phyloP scores from a whole-genome alignment of 2,329 filamentous ascomycete genomes.

The Botryotinia convoluta region DNA sequence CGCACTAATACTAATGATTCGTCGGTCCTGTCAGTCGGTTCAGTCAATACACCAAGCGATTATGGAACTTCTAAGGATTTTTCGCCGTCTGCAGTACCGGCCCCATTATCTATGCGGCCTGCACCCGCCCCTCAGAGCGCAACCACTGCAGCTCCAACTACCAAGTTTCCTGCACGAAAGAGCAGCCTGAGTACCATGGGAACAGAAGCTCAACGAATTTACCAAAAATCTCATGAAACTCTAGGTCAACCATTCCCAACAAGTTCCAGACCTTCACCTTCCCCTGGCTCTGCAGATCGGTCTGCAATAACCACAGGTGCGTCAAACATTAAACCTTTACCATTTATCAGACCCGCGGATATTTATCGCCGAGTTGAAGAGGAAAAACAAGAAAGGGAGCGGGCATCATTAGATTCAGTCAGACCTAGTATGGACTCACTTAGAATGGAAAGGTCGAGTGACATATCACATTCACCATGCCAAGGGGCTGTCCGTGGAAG shows the following conservation, averaged over 20 bases:
- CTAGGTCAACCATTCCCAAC: conserved; percentile 38
- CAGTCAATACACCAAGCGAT: conserved; percentile 34
- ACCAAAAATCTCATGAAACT: conserved; percentile 23
- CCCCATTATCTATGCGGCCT: conserved; percentile 46
- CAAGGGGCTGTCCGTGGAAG: conserved; percentile 28
- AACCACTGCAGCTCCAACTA: conserved; percentile 37
- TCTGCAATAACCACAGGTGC: conserved; percentile 39
- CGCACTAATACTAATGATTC: conserved; percentile 25
- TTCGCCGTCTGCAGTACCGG: conserved; percentile 51
- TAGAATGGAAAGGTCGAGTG: conserved; percentile 34
- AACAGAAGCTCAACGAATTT: conserved; percentile 31
- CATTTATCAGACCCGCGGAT: conserved; percentile 71
- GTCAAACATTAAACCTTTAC: conserved; percentile 53
- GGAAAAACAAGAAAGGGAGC: conserved; percentile 60
- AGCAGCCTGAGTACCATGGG: conserved; percentile 53
- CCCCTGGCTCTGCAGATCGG: conserved; percentile 40
- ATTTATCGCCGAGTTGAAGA: conserved; percentile 72
- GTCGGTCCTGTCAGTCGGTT: conserved; percentile 29
- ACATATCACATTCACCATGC: conserved; percentile 32
- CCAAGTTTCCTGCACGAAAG: conserved; percentile 58
- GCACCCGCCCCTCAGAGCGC: conserved; percentile 40
- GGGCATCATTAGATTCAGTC: conserved; percentile 55
- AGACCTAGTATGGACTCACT: conserved; percentile 56
- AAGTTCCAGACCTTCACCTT: conserved; percentile 37
- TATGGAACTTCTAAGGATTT: conserved; percentile 48